Conservation (phyloP, 1,284 basidiomycete genomes). For the Pisolithus thermaeus region DNA sequence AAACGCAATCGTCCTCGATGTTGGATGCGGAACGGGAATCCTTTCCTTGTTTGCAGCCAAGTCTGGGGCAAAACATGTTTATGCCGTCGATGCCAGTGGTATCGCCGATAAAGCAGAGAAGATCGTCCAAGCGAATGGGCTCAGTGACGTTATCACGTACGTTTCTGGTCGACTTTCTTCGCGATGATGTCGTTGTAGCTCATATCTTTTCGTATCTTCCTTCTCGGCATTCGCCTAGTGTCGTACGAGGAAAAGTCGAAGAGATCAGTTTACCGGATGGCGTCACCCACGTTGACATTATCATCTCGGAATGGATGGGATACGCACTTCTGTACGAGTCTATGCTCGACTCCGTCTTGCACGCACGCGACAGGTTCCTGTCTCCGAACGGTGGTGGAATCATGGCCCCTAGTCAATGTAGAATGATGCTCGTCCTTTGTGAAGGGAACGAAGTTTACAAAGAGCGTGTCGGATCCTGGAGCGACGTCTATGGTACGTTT, state of each 20-base stretch:
- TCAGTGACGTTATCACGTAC: slow-evolving; percentile 72
- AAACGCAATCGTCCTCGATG: slow-evolving; percentile 87
- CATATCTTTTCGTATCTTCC: too few species aligned
- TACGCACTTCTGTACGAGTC: slow-evolving; percentile 92
- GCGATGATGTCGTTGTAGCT: too few species aligned
- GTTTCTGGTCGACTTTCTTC: slow-evolving; percentile 17
- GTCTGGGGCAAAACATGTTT: slow-evolving; percentile 89
- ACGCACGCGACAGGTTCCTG: slow-evolving; percentile 83
- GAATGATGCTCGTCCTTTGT: slow-evolving; percentile 80
- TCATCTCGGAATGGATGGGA: slow-evolving; percentile 98
- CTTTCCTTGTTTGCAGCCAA: slow-evolving; percentile 89
- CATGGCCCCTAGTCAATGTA: slow-evolving; percentile 88
- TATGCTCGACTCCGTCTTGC: slow-evolving; percentile 94
- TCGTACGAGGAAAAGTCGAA: slow-evolving; percentile 86
- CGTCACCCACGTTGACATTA: slow-evolving; percentile 81
- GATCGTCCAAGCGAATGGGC: slow-evolving; percentile 78
- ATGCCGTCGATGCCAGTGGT: slow-evolving; percentile 89
- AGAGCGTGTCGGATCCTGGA: slow-evolving; percentile 86
- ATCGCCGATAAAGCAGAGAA: slow-evolving; percentile 80
- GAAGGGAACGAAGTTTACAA: slow-evolving; percentile 71
- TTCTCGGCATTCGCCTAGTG: slow-evolving; percentile 34
- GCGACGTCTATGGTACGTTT: slow-evolving; percentile 77
- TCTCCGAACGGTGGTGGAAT: slow-evolving; percentile 68
- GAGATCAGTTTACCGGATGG: slow-evolving; percentile 69
- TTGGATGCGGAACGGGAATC: slow-evolving; percentile 93